Percentiles rank a stretch among this genome's conserved stretches.
phyloP scores from a whole-genome alignment of 176 grass and related monocot species.

The Oryza glaberrima region DNA sequence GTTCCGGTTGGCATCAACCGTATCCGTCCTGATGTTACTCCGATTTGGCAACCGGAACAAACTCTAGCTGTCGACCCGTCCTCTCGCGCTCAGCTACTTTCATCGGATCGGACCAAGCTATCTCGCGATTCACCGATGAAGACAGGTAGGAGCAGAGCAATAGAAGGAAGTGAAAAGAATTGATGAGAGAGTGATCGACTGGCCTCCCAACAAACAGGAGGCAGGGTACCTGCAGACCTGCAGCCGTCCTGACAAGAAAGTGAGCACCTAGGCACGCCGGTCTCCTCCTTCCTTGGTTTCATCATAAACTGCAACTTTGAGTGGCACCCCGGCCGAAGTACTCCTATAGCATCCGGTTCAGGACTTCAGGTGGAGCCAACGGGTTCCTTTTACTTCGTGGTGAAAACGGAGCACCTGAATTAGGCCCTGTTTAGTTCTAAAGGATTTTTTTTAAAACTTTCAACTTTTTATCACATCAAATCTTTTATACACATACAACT shows the following conservation, averaged over 20 bases:
- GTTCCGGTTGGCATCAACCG: background rate
- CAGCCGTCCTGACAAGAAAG: conserved; percentile 30
- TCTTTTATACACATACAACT: too few species aligned
- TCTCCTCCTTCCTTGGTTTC: background rate
- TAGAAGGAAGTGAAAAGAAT: background rate
- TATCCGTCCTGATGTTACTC: background rate
- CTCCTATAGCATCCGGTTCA: background rate
- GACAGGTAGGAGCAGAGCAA: too few species aligned
- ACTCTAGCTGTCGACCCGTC: background rate
- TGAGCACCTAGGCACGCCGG: background rate
- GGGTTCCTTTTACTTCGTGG: background rate
- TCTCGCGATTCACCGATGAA: background rate
- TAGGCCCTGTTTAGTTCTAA: too few species aligned
- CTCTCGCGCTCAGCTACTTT: background rate
- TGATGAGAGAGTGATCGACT: background rate
- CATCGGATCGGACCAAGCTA: background rate
- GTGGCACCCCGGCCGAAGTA: background rate
- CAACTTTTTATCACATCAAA: too few species aligned
- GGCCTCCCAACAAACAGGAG: background rate
- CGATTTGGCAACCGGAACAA: background rate
- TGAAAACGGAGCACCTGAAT: background rate
- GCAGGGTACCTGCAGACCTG: conserved; percentile 6
- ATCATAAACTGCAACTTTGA: background rate
- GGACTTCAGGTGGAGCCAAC: background rate
- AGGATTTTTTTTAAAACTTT: too few species aligned